phyloP scores from a whole-genome alignment of 1,139 yeast genomes.

The Kodamaea ohmeri region DNA sequence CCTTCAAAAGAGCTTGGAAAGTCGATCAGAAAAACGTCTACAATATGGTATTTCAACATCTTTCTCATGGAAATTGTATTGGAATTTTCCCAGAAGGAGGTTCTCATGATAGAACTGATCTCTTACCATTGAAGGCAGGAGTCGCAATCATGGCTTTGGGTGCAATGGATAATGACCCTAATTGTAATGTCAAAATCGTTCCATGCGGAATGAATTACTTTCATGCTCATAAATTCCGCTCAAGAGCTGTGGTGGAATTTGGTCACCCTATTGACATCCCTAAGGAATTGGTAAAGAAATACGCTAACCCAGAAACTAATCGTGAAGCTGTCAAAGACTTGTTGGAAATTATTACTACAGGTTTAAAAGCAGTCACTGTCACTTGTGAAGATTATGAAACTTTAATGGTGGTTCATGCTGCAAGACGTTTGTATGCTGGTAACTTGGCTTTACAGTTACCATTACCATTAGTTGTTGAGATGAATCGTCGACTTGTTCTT shows the following conservation, averaged over 20 bases:
- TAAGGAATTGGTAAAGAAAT: slow-evolving; percentile 54
- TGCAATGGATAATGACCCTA: slow-evolving; percentile 57
- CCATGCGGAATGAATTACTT: slow-evolving; percentile 50
- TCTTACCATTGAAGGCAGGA: slow-evolving; percentile 46
- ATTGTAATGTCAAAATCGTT: slow-evolving; percentile 49
- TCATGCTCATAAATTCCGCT: slow-evolving; percentile 45
- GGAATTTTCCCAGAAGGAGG: slow-evolving; percentile 95
- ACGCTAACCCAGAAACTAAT: slow-evolving; percentile 61
- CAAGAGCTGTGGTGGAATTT: slow-evolving; percentile 47
- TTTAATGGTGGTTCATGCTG: slow-evolving; percentile 34
- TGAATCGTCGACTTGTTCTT: slow-evolving; percentile 42
- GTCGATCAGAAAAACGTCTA: slow-evolving; percentile 85
- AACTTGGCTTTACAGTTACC: slow-evolving; percentile 61
- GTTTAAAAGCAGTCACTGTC: slow-evolving; percentile 33
- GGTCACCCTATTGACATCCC: slow-evolving; percentile 44
- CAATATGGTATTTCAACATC: slow-evolving; percentile 75
- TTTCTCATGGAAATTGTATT: slow-evolving; percentile 74
- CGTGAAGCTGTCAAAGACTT: slow-evolving; percentile 62
- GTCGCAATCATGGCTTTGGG: slow-evolving; percentile 52
- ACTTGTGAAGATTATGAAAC: slow-evolving; percentile 35
- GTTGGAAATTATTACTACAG: slow-evolving; percentile 26
- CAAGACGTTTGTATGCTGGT: slow-evolving; percentile 55
- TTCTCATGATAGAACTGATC: slow-evolving; percentile 40
- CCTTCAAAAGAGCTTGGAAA: slow-evolving; percentile 72
- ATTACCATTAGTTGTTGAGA: slow-evolving; percentile 44